These are phyloP conservation scores for Stephania yunnanensis DNA, from an alignment of 164 flowering plant genomes.

Conservation along the genomic window DNA sequence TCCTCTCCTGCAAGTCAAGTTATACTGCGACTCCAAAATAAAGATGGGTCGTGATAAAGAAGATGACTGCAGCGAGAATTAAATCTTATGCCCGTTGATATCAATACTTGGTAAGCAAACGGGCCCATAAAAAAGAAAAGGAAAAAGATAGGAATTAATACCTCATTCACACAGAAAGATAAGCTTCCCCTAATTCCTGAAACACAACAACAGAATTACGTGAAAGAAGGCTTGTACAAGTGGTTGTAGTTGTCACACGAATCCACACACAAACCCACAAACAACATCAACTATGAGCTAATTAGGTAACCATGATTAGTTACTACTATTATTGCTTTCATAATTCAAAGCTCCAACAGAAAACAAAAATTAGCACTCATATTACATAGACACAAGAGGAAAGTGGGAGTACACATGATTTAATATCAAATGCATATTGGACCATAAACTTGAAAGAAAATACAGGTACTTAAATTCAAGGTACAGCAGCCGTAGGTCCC, in stretches of 20 bases:
- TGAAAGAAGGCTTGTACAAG: conserved; percentile 6
- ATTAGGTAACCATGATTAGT: background rate
- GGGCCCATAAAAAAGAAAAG: background rate
- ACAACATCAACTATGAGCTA: background rate
- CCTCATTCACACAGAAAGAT: conserved; percentile 3
- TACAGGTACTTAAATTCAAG: background rate
- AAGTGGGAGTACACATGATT: background rate
- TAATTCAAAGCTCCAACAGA: background rate
- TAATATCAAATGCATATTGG: background rate
- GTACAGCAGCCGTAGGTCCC: background rate
- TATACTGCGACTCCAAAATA: background rate
- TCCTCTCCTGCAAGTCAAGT: background rate
- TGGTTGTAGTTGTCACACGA: background rate
- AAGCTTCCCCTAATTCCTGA: background rate
- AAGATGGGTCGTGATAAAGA: background rate
- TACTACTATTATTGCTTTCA: background rate
- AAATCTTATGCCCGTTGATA: background rate
- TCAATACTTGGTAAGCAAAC: background rate
- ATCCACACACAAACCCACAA: background rate
- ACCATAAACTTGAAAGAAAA: background rate
- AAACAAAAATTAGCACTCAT: background rate
- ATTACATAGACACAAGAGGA: background rate
- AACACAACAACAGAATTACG: background rate
- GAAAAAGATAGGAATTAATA: background rate
- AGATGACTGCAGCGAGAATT: background rate